Evolutionary conservation across 805 yeast genomes (phyloP).

Genomic region (Candida coquimbonensis): DNA sequence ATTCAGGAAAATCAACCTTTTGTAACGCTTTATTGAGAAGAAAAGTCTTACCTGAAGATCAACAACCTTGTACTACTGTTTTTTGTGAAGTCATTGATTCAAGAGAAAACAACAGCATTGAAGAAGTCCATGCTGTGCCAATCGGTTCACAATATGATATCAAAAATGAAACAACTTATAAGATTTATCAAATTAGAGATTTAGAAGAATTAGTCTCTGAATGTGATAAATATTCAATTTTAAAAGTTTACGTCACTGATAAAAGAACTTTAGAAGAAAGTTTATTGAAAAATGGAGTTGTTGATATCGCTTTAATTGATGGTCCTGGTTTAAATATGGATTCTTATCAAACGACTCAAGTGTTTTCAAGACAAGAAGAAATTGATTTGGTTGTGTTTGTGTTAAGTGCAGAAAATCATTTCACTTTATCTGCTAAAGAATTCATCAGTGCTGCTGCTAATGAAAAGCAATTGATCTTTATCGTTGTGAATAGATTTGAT

Average conservation of each 20-base stretch:
- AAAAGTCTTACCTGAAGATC: slow-evolving; percentile 85
- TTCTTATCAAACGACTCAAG: slow-evolving; percentile 88
- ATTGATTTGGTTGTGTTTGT: slow-evolving; percentile 95
- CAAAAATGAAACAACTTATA: slow-evolving; percentile 60
- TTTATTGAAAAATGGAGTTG: slow-evolving; percentile 78
- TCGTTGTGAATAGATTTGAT: slow-evolving; percentile 91
- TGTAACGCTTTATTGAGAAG: slow-evolving; percentile 84
- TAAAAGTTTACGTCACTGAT: slow-evolving; percentile 81
- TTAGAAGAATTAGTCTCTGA: slow-evolving; percentile 67
- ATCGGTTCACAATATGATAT: slow-evolving; percentile 36
- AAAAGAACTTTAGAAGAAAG: slow-evolving; percentile 58
- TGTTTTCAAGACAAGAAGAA: slow-evolving; percentile 93
- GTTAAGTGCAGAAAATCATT: slow-evolving; percentile 92
- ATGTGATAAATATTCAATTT: slow-evolving; percentile 61
- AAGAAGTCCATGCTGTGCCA: slow-evolving; percentile 90
- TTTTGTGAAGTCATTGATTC: slow-evolving; percentile 93
- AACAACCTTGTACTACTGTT: slow-evolving; percentile 94
- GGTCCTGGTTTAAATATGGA: slow-evolving; percentile 97
- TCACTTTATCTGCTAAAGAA: slow-evolving; percentile 90
- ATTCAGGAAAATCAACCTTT: slow-evolving; percentile 93
- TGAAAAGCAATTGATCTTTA: slow-evolving; percentile 86
- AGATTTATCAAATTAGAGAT: slow-evolving; percentile 42
- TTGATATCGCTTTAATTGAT: slow-evolving; percentile 88
- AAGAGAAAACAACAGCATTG: slow-evolving; percentile 61
- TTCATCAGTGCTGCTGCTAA: slow-evolving; percentile 85